phyloP scores from a whole-genome alignment of 2,329 filamentous ascomycete species.

The Penicillium concentricum region DNA sequence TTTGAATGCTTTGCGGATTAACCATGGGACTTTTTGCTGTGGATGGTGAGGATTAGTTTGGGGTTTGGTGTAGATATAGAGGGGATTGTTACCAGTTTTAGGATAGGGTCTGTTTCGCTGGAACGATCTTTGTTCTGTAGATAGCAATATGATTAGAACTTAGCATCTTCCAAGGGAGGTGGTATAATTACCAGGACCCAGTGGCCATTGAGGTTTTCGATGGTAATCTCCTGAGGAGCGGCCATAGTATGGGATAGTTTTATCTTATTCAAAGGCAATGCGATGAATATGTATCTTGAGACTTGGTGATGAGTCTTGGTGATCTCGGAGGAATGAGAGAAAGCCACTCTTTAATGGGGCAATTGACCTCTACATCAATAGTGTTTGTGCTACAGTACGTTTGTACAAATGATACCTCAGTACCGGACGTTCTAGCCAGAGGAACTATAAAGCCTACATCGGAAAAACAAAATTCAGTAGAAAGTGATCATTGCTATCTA shows the following conservation, averaged over 20 bases:
- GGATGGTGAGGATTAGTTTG: not conserved
- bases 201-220: not conserved
- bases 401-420: not conserved
- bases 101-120: not conserved
- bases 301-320: not conserved
- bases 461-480: not conserved
- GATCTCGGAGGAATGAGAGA: not conserved
- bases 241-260: not conserved
- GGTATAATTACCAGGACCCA: not conserved
- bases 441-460: not conserved
- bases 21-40: slow-evolving; percentile 4
- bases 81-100: not conserved
- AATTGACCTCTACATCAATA: not conserved
- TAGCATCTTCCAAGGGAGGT: not conserved
- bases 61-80: not conserved
- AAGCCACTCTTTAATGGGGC: not conserved
- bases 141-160: not conserved
- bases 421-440: not conserved
- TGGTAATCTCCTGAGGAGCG: not conserved
- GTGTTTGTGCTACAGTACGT: not conserved
- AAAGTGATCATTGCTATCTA: slow-evolving; percentile 27
- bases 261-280: not conserved
- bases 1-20: slow-evolving; percentile 1
- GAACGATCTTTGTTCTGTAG: slow-evolving; percentile 2
- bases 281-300: not conserved